Base-by-base conservation (phyloP, 345 rosid species). In the Dipteronia dyeriana region DNA sequence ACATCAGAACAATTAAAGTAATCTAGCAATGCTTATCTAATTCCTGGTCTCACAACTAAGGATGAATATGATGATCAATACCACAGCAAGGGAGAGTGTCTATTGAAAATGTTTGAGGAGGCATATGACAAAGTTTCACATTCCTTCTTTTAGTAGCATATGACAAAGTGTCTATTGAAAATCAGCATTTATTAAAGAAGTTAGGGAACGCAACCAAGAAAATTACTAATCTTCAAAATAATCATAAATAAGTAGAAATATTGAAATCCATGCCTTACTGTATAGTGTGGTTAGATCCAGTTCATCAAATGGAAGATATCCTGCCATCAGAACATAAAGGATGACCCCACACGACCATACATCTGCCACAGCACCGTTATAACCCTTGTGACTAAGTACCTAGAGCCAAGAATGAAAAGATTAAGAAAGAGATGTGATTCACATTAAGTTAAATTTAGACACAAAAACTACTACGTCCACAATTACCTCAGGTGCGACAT, bases 331-430 rank as follows among this genome's bases (percentile, higher is more conserved):
- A 81, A 95, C 99, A 88, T 91, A 93, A 39, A 95, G 98, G 86
- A 95, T 92, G 57, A 95, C 90, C 63, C 99, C 99, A 78, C 98
- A 95, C 19, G 99, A 95, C 98, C 99, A 95, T 76, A 92, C 90
- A 88, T 95, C 99, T 61, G 99, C 99, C 38, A 87, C 89, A 10
- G 98, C 94, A 84, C 98, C 98, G 79, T 93, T 86, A 75, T 95
- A 95, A 60, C 99, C 99, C 85, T 93, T 95, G 87, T 93, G 99
- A 85, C 96, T 80, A 66, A 95, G 96, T 84, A 95, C 99, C 99
- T 95, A 66, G 64, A 82, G 49, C 76, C 79, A 63, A 68, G 81
- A 74, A 11, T 65, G 13, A 68, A 68, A 76, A 71, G 54, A 39
- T 31, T 68, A 68, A 59, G 47, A 59, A 53, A 73, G 53, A 78